Evolutionary conservation across 441 rosid genomes (phyloP), one percentile per base, ranked within the genome.

Genomic region (Melianthus villosus): DNA sequence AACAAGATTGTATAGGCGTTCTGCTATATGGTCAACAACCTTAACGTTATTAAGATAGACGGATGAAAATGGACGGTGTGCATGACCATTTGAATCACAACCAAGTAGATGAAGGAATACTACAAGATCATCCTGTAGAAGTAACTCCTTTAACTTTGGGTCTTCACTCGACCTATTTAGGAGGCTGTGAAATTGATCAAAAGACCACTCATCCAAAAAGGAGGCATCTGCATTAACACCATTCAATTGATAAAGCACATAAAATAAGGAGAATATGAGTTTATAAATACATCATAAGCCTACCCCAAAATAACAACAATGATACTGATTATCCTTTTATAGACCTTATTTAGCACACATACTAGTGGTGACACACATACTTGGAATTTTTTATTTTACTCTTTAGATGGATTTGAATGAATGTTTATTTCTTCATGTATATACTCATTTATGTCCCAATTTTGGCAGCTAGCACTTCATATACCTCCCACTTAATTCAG

Each of bases 181-280:
- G 62, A 87, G 97, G 66, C 79, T 69, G 70, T 82, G 79, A 58
- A 87, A 76, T 57, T 87, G 91, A 52, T 87, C 93, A 57, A 80
- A 87, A 56, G 97, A 80, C 93, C 97, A 87, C 71, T 82, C 93
- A 68, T 87, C 97, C 78, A 82, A 68, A 70, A 87, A 87, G 50
- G 97, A 77, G 12, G 97, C 97, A 80, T 87, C 97, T 87, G 84
- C 82, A 82, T 56, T 39, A 46, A 42, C 50, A 64, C 53, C 50
- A 46, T 26, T 30, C 19, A 52, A 53, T 40, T 50, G 29, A 44
- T 48, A 55, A 63, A 46, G 51, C 38, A 50, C 42, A 31, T 48
- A 56, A 56, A 36, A 44, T 41, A 18, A 15, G n/a, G 27, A 44
- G 28, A 54, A 46, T 22, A n/a, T n/a, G n/a, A n/a, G n/a, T n/a